Base-by-base conservation (phyloP, 306 rosid genomes). In the Psophocarpus tetragonolobus region DNA sequence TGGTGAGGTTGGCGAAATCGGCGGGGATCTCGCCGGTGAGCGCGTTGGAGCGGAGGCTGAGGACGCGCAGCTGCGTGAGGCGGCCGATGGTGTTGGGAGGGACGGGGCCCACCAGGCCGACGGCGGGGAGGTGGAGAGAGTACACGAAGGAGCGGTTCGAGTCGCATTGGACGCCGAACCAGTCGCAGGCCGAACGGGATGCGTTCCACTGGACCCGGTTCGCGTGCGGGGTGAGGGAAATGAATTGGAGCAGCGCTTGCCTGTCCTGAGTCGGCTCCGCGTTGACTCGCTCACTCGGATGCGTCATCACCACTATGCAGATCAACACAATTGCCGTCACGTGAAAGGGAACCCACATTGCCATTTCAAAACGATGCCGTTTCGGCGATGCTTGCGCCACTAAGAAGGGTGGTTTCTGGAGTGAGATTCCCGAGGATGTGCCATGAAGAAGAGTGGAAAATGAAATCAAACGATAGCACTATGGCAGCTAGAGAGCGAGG, bases 221-320 rank as follows among this genome's bases (percentile, higher is more conserved):
- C 2, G 44, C 84, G 85, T 92, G 97, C 1, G 85, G 94, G 29
- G 78, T 84, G 51, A 10, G 51, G 5, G 82, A 60, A 1, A 90
- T 39, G 45, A 92, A 92, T 2, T 80, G 86, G 1, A 88, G 84
- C 14, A 92, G 86, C 2, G 97, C 93, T 81, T 87, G 83, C 80
- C 87, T 87, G 85, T 92, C 97, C 71, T 78, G 81, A 42, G 87
- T 79, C 26, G 91, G 93, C 85, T 90, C 97, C 45, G 91, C 60
- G 45, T 47, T 44, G 29, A 81, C 87, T 13, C 47, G 79, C 6
- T 18, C 42, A 64, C 77, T 83, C 80, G 75, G 68, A 14, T 20
- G 48, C 15, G n/a, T n/a, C n/a, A 81, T 45, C 18, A 85, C 10
- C 8, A 27, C 26, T 6, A 73, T 2, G 4, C 17, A 10, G 0